A percentile compares a stretch with the other conserved stretches of the same genome.
Conservation (phyloP, 306 rosid species). For the Acacia melanoxylon region DNA sequence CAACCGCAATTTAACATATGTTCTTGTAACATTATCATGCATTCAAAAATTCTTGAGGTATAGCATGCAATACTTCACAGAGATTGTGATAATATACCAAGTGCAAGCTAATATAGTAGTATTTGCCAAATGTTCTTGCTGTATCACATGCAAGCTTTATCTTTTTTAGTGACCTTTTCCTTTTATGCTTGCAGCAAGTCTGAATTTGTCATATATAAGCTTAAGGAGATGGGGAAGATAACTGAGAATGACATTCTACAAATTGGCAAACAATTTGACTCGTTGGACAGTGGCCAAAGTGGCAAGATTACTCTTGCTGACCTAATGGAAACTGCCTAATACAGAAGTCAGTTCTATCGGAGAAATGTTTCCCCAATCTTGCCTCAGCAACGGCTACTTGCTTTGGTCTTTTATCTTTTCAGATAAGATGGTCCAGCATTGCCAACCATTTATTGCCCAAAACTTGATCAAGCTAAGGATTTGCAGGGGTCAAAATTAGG, state of each 20-base stretch:
- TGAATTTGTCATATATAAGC: constrained; percentile 74
- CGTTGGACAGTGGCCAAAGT: constrained; percentile 42
- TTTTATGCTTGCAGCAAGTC: constrained; percentile 53
- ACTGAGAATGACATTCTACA: constrained; percentile 52
- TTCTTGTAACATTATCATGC: neutral
- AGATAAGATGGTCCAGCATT: neutral
- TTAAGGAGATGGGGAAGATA: constrained; percentile 71
- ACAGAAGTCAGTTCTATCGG: constrained; percentile 1
- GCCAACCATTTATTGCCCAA: neutral
- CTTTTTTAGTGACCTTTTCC: neutral
- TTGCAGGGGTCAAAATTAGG: neutral
- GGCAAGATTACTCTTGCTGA: constrained; percentile 69
- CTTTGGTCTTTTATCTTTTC: neutral
- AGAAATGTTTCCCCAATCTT: neutral
- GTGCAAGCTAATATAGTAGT: neutral
- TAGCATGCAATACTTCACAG: neutral
- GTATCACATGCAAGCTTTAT: constrained; percentile 1
- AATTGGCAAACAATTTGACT: constrained; percentile 63
- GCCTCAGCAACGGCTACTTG: neutral
- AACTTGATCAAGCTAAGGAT: constrained; percentile 6
- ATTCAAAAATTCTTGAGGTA: neutral
- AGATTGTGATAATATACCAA: neutral
- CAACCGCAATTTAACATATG: neutral
- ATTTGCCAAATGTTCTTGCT: neutral
- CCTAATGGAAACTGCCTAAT: constrained; percentile 48